Percentiles rank a stretch among this genome's conserved stretches.
Evolutionary conservation across 306 rosid species (phyloP).

Genomic region (Gynostemma pentaphyllum): DNA sequence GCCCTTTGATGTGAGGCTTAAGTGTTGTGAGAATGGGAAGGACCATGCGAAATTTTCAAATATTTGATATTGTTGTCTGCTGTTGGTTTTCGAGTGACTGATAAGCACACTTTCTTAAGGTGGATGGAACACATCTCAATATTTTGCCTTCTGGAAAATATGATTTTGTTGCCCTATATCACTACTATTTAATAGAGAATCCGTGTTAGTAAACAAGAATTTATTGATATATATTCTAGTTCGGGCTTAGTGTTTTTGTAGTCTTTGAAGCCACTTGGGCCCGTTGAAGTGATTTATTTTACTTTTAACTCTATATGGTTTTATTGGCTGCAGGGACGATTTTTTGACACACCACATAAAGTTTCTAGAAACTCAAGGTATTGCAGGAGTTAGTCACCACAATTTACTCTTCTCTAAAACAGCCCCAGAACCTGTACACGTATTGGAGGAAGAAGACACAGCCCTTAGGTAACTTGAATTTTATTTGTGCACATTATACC

Average conservation of each 20-base stretch:
- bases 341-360: slow-evolving; percentile 43
- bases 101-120: background rate
- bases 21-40: background rate
- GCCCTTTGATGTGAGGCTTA: background rate
- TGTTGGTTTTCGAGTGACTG: background rate
- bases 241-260: background rate
- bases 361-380: slow-evolving; percentile 61
- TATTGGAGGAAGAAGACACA: slow-evolving; percentile 35
- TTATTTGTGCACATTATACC: background rate
- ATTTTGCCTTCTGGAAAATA: background rate
- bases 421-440: slow-evolving; percentile 38
- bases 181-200: background rate
- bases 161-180: background rate
- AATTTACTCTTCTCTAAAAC: slow-evolving; percentile 83
- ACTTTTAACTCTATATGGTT: background rate
- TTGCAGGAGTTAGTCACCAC: slow-evolving; percentile 92
- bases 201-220: background rate
- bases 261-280: background rate
- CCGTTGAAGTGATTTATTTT: background rate
- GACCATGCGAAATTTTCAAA: background rate
- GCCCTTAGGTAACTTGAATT: slow-evolving; percentile 34
- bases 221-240: background rate
- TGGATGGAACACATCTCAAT: background rate
- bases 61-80: background rate
- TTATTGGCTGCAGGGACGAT: slow-evolving; percentile 39